Base-by-base conservation (phyloP, 1,139 yeast genomes). In the Saccharomycopsis phalli region DNA sequence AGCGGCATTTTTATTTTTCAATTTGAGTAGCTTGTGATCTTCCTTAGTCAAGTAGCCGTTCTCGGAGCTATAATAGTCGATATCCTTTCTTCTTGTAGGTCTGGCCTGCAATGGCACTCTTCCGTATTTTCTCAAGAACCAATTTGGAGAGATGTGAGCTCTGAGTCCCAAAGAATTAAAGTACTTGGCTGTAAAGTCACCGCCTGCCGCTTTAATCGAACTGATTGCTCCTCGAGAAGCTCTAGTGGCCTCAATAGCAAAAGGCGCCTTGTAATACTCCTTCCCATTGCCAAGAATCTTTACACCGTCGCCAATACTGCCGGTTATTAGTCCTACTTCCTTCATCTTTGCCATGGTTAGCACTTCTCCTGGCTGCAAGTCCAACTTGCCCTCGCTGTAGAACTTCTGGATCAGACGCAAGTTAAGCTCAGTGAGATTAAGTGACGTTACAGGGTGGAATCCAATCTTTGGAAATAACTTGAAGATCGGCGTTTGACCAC, bases 401-500 rank as follows among this genome's bases (percentile, higher is more conserved):
- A 77, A 81, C 49, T 71, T 69, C 52, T 74, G 76, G 45, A 81
- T 75, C 52, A 73, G 68, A 23, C 62, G 66, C 55, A 81, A 62
- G 53, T 77, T 76, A 45, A 81, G 52, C 51, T 71, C 76, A 34
- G 67, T 64, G 49, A 71, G 63, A 16, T 68, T 68, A 48, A 63
- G 62, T 25, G 67, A 68, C 51, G 70, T 71, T 11, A 69, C 69
- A 51, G 81, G 70, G 53, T 75, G 74, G 67, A 88, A 87, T 8
- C 98, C 98, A 46, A 81, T 69, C 58, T 91, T 88, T 40, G 97
- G 97, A 60, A 87, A 86, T 47, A 87, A 65, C 59, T 82, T 82
- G 56, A 77, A 82, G 53, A 80, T 80, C 19, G 97, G 97, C 1
- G 98, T 91, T 60, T 91, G 99, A 56, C 98, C 98, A 74, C 99